Evolutionary conservation across 2,329 filamentous ascomycete species (phyloP).

Genomic region (Colletotrichum sp.): DNA sequence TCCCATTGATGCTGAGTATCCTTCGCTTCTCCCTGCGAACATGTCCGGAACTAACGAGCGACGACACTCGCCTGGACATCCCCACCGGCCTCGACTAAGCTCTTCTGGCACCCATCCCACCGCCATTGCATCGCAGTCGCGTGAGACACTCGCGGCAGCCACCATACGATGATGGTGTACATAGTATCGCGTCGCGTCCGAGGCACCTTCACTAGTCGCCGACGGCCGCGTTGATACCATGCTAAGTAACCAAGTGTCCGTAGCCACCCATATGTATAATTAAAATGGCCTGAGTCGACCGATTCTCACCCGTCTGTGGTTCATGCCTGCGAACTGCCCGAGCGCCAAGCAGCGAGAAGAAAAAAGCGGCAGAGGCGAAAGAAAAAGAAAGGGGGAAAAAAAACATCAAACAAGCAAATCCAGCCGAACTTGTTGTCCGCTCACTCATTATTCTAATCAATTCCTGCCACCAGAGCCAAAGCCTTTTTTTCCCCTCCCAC

Average conservation of each 20-base stretch:
- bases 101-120: neutral
- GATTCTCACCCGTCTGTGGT: constrained; percentile 1
- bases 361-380: neutral
- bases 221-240: neutral
- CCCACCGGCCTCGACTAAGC: constrained; percentile 10
- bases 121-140: neutral
- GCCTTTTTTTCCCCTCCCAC: neutral
- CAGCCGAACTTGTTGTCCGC: constrained; percentile 6
- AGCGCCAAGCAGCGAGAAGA: neutral
- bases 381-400: neutral
- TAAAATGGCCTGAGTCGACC: neutral
- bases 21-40: neutral
- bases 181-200: neutral
- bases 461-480: neutral
- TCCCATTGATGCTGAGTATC: neutral
- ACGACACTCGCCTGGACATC: constrained; percentile 19
- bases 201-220: neutral
- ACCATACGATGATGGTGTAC: neutral
- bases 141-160: neutral
- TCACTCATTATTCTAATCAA: neutral
- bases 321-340: neutral
- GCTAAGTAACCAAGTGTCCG: neutral
- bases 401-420: neutral
- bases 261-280: neutral
- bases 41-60: neutral